A percentile compares a stretch with the other conserved stretches of the same genome.
Evolutionary conservation across 176 grass and related monocot species (phyloP).

Genomic region (Oryza glumipatula): DNA sequence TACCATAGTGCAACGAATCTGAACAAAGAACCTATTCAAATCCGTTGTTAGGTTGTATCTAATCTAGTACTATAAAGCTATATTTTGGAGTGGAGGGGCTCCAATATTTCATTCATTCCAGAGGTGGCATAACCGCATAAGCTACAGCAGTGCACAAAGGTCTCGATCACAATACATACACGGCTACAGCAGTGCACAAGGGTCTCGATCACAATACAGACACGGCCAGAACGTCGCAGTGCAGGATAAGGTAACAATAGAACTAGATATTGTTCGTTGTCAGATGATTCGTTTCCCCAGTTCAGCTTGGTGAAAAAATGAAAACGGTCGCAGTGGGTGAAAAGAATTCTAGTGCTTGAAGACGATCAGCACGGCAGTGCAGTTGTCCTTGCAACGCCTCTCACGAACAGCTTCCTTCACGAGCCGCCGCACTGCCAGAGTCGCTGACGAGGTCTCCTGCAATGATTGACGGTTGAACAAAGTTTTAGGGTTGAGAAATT

Average conservation of each 20-base stretch:
- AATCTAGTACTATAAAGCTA: too few species aligned
- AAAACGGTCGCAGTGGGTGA: not conserved
- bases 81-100: too few species aligned
- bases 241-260: not conserved
- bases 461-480: constrained; percentile 13
- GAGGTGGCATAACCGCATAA: too few species aligned
- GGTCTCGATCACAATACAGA: not conserved
- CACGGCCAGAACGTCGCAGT: not conserved
- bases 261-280: not conserved
- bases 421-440: constrained; percentile 65
- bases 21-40: too few species aligned
- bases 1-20: too few species aligned
- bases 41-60: too few species aligned
- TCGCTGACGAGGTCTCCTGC: constrained; percentile 75
- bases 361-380: constrained; percentile 77
- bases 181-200: not conserved
- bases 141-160: not conserved
- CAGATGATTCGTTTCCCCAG: not conserved
- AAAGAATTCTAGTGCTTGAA: constrained; percentile 55
- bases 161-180: not conserved
- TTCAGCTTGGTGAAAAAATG: not conserved
- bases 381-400: constrained; percentile 93
- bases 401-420: constrained; percentile 88
- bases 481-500: not conserved
- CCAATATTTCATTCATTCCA: too few species aligned